phyloP scores from a whole-genome alignment of 225 moss, liverwort and hornwort species.

The Polytrichum commune region DNA sequence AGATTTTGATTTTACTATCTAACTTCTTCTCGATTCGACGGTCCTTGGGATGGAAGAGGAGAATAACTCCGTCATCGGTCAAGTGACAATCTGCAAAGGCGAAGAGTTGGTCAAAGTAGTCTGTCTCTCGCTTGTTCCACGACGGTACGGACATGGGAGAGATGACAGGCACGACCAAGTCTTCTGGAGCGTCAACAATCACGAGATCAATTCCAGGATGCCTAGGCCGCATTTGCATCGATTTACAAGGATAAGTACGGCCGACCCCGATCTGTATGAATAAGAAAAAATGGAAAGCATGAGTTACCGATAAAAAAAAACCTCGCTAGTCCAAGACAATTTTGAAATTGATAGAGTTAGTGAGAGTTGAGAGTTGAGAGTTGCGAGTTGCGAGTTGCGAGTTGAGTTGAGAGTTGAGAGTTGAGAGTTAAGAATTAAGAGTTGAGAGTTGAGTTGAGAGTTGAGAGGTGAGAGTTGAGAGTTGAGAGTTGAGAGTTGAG shows the following conservation, averaged over 20 bases:
- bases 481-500: too few relatives aligned
- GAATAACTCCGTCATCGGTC: background rate
- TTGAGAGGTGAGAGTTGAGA: too few relatives aligned
- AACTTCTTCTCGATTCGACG: too few relatives aligned
- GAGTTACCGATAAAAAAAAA: background rate
- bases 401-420: too few relatives aligned
- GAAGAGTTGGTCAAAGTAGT: background rate
- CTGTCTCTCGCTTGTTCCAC: background rate
- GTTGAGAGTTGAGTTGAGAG: too few relatives aligned
- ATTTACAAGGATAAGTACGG: background rate
- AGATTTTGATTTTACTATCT: too few relatives aligned
- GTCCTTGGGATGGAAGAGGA: background rate
- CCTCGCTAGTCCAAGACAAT: too few relatives aligned
- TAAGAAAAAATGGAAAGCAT: background rate
- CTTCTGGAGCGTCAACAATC: background rate
- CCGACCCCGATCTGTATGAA: background rate
- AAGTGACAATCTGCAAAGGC: background rate
- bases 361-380: too few relatives aligned
- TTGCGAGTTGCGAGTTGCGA: too few relatives aligned
- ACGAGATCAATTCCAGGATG: conserved; percentile 1
- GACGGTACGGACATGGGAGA: background rate
- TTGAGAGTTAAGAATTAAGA: too few relatives aligned
- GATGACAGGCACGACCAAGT: background rate
- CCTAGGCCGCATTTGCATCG: conserved; percentile 1
- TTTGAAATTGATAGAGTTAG: too few relatives aligned